phyloP scores from a whole-genome alignment of 495 filamentous ascomycete genomes.

The Talaromyces nanjingensis region DNA sequence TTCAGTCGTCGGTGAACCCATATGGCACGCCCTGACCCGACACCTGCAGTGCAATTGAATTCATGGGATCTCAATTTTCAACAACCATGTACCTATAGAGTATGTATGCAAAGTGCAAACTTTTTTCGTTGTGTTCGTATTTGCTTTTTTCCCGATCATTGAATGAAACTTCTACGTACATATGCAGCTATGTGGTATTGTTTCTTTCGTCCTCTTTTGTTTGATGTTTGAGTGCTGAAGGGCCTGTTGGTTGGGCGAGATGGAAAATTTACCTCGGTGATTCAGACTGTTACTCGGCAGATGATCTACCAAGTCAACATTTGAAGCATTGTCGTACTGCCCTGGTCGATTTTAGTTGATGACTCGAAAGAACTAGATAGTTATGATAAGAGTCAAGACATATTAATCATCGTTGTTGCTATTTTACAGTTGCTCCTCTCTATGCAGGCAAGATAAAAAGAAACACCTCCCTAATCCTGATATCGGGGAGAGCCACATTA shows the following conservation, averaged over 20 bases:
- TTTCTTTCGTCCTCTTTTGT: neutral
- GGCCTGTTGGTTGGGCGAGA: neutral
- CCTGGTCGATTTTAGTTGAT: too few relatives aligned
- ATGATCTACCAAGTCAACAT: neutral
- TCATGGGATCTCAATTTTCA: neutral
- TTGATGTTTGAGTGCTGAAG: neutral
- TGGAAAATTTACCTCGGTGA: neutral
- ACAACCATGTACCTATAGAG: neutral
- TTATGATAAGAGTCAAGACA: neutral
- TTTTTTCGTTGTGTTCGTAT: neutral
- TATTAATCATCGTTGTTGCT: conserved; percentile 6
- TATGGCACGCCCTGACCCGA: neutral
- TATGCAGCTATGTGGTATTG: neutral
- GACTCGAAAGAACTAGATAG: too few relatives aligned
- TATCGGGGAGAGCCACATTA: neutral
- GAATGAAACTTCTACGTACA: neutral
- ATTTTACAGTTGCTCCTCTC: conserved; percentile 9
- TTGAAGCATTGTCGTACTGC: too few relatives aligned
- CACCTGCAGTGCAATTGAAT: neutral
- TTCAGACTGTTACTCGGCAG: neutral
- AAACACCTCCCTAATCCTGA: neutral
- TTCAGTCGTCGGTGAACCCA: neutral
- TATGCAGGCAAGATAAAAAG: conserved; percentile 7
- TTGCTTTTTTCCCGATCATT: neutral
- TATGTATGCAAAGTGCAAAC: neutral